Base-by-base conservation (phyloP, 2,329 filamentous ascomycete genomes). In the Chaetomium strumarium region DNA sequence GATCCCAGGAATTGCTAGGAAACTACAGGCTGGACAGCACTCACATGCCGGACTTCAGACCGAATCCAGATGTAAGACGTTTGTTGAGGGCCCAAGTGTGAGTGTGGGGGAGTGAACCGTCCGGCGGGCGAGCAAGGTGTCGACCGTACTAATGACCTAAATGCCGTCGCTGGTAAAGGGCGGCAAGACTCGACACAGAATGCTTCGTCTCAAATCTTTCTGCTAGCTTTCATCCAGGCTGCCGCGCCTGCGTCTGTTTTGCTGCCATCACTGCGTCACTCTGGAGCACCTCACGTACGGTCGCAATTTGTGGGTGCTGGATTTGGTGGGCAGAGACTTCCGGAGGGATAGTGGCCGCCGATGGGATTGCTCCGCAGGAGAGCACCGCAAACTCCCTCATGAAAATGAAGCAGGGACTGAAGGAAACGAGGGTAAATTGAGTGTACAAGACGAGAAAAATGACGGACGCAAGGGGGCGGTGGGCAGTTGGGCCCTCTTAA, bases 401-500 rank as follows among this genome's bases (percentile, higher is more conserved):
- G 17, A n/a, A 40, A 50, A 50, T 42, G 47, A 6, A 19, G 30
- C 2, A 12, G 5, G 33, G 16, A 40, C 20, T 24, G 29, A 29
- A 49, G 30, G 36, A 49, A 41, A 51, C 11, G 38, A 30, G 31
- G n/a, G 7, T 24, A 7, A 24, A 24, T 24, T 4, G 24, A 24
- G 24, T 7, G 24, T 24, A 7, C 24, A 24, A 24, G 24, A 24
- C 7, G 24, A 24, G 24, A 24, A 24, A 24, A 24, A 24, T n/a
- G 24, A 24, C 4, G 24, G 24, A 24, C 24, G 24, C 44, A 51
- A 34, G 51, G 49, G 56, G 53, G 40, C 56, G 52, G 60, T 51
- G 60, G 61, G 62, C 53, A 57, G 61, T 60, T 55, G 62, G 58
- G 55, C 52, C 57, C 58, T 61, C 24, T 24, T 62, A 59, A 60